phyloP scores from a whole-genome alignment of 2,329 filamentous ascomycete genomes.

The Sclerotinia glacialis region DNA sequence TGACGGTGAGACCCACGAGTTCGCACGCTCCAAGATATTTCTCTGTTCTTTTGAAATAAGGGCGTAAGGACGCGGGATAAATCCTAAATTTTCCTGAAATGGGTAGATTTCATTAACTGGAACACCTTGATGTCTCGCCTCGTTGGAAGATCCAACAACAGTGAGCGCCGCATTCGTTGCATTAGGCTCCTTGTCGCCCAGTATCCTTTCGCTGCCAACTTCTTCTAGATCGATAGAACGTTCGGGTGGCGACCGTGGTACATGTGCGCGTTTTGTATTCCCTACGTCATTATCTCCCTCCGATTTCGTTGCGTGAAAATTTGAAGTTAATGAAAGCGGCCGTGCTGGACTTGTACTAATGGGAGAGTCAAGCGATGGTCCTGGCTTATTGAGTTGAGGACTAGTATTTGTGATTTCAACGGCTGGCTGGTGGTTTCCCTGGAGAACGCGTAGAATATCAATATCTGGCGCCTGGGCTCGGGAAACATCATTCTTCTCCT shows the following conservation, averaged over 20 bases:
- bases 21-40: conserved; percentile 46
- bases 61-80: conserved; percentile 45
- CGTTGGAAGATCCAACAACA: neutral
- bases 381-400: neutral
- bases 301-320: neutral
- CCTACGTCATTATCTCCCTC: neutral
- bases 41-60: conserved; percentile 50
- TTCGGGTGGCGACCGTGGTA: neutral
- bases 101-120: conserved; percentile 17
- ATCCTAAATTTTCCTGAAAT: conserved; percentile 30
- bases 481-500: neutral
- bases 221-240: neutral
- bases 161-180: neutral
- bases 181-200: neutral
- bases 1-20: conserved; percentile 41
- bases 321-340: neutral
- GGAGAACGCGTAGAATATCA: neutral
- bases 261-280: neutral
- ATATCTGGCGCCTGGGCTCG: neutral
- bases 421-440: neutral
- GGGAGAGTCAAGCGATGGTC: neutral
- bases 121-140: neutral
- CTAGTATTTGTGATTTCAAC: conserved; percentile 24
- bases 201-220: neutral
- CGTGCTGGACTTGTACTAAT: neutral